Conservation (phyloP, 1,284 basidiomycete species). For the Fistulina hepatica region DNA sequence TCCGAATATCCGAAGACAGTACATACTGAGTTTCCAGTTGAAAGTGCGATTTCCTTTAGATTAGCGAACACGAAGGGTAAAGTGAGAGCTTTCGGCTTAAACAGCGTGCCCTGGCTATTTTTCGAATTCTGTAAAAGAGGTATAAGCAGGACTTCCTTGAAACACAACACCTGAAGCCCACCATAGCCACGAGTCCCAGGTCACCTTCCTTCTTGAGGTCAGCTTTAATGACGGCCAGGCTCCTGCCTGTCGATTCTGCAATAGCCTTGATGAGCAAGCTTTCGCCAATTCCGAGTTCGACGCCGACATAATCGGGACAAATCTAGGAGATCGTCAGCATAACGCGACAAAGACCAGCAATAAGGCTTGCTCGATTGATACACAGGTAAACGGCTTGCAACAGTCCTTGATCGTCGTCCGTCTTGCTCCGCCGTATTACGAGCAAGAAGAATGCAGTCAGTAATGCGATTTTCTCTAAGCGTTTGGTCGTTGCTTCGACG, state of each 20-base stretch:
- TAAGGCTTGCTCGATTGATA: constrained; percentile 75
- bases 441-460: constrained; percentile 84
- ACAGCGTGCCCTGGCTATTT: constrained; percentile 89
- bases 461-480: constrained; percentile 85
- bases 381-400: constrained; percentile 92
- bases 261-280: constrained; percentile 93
- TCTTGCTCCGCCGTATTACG: constrained; percentile 76
- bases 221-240: constrained; percentile 72
- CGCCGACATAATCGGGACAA: constrained; percentile 91
- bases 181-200: constrained; percentile 91
- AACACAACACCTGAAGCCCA: constrained; percentile 22
- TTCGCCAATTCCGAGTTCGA: constrained; percentile 96
- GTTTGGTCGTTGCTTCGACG: constrained; percentile 94
- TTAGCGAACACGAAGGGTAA: constrained; percentile 82
- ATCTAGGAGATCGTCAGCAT: constrained; percentile 36
- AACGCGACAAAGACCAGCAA: background rate
- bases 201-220: constrained; percentile 94
- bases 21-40: constrained; percentile 69
- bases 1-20: background rate
- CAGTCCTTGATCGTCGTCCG: constrained; percentile 60
- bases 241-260: constrained; percentile 87
- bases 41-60: constrained; percentile 79
- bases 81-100: constrained; percentile 88
- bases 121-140: constrained; percentile 65
- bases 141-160: constrained; percentile 2